These are phyloP conservation scores for Prasinococcaceae sp. DNA, from an alignment of 139 green algal genomes.

Conservation along the genomic window DNA sequence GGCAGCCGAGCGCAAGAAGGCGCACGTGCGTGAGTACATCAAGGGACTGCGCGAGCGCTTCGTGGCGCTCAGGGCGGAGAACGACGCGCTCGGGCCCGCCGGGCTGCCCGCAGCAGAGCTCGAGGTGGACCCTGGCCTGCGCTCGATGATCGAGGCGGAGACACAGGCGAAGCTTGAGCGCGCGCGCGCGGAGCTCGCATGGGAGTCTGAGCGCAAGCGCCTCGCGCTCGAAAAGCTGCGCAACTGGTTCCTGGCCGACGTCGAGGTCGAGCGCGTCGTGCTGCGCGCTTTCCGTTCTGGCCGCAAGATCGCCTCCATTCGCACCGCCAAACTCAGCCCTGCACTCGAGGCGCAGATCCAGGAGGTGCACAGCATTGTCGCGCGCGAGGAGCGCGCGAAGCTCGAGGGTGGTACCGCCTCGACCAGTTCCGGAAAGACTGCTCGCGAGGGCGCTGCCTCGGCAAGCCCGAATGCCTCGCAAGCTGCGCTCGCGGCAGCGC, in stretches of 20 bases:
- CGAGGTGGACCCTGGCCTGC: constrained; percentile 41
- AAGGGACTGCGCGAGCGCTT: constrained; percentile 32
- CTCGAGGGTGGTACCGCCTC: neutral
- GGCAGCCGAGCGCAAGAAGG: constrained; percentile 43
- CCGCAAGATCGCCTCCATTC: constrained; percentile 32
- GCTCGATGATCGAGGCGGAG: constrained; percentile 14
- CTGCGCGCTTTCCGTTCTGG: constrained; percentile 27
- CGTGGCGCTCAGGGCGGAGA: constrained; percentile 35
- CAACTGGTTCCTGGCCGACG: constrained; percentile 39
- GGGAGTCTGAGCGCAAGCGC: constrained; percentile 41
- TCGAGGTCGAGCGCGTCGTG: constrained; percentile 43
- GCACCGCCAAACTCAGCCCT: constrained; percentile 23
- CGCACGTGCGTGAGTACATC: constrained; percentile 31
- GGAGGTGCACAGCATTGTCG: neutral
- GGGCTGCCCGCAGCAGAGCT: constrained; percentile 15
- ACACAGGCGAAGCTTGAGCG: constrained; percentile 16
- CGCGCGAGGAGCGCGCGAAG: neutral
- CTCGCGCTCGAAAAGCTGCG: constrained; percentile 44
- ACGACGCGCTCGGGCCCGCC: constrained; percentile 9
- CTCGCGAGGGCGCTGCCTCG: neutral
- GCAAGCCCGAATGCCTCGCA: neutral
- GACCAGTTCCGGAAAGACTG: constrained; percentile 5
- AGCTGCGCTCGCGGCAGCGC: neutral
- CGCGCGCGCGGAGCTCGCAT: constrained; percentile 40
- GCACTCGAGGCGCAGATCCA: constrained; percentile 27